phyloP scores from a whole-genome alignment of 2,329 filamentous ascomycete species.

The Pleochaeta shiraiana region DNA sequence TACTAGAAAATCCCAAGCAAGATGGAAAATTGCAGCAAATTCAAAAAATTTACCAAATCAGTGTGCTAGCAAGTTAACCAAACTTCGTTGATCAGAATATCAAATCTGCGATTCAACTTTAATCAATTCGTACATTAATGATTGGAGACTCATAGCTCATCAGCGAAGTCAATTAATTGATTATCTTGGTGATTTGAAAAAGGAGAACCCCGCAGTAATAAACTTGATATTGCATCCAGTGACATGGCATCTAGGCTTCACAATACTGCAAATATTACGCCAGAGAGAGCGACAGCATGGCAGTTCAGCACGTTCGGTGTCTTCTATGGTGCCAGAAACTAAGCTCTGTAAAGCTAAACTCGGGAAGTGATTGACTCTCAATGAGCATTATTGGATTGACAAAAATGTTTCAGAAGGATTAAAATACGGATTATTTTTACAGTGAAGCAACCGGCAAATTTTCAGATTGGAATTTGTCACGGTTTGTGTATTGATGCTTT shows the following conservation, averaged over 20 bases:
- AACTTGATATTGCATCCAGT: neutral
- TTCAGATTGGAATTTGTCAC: constrained; percentile 1
- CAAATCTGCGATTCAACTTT: neutral
- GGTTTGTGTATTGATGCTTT: neutral
- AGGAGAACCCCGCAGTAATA: neutral
- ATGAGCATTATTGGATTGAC: constrained; percentile 3
- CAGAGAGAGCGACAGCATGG: neutral
- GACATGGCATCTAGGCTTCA: neutral
- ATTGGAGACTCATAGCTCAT: neutral
- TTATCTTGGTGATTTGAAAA: neutral
- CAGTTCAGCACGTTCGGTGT: neutral
- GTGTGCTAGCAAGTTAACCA: neutral
- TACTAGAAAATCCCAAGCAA: neutral
- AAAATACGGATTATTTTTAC: neutral
- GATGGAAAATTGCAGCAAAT: neutral
- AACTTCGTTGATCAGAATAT: neutral
- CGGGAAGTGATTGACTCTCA: neutral
- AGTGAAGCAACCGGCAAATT: neutral
- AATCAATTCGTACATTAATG: neutral
- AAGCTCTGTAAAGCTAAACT: neutral
- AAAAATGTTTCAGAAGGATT: constrained; percentile 1
- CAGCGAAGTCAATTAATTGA: neutral
- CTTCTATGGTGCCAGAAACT: neutral
- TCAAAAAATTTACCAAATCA: neutral
- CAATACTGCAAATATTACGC: neutral